A percentile compares a stretch with the other conserved stretches of the same genome.
Conservation (phyloP, 768 basidiomycete genomes). For the Fistulinella prunicolor region DNA sequence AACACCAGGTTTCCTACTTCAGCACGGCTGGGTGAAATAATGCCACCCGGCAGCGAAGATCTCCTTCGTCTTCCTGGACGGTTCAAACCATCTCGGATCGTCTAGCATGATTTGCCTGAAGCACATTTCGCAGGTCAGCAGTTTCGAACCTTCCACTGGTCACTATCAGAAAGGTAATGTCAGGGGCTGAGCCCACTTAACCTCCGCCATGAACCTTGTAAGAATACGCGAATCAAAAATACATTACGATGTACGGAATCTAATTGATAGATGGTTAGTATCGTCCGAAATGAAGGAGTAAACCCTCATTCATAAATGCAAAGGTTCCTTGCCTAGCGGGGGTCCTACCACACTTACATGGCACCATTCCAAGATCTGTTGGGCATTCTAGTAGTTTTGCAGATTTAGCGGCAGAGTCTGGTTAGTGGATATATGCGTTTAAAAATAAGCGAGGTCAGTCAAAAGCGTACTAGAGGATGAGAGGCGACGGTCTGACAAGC, state of each 20-base stretch:
- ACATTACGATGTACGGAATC: background rate
- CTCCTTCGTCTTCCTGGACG: too few species aligned
- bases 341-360: background rate
- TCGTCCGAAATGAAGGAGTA: constrained; percentile 11
- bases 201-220: background rate
- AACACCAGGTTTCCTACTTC: too few species aligned
- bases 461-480: too few species aligned
- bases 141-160: too few species aligned
- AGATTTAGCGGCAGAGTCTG: background rate
- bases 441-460: too few species aligned
- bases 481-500: too few species aligned
- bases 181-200: constrained; percentile 4
- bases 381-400: background rate
- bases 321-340: background rate
- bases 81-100: too few species aligned
- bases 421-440: background rate
- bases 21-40: too few species aligned
- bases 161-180: background rate
- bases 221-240: background rate
- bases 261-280: constrained; percentile 1
- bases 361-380: too few species aligned
- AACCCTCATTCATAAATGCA: background rate
- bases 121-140: too few species aligned
- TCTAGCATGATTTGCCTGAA: too few species aligned
- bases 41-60: too few species aligned